Evolutionary conservation across 495 filamentous ascomycete genomes (phyloP).

Genomic region (Tuber magnatum): DNA sequence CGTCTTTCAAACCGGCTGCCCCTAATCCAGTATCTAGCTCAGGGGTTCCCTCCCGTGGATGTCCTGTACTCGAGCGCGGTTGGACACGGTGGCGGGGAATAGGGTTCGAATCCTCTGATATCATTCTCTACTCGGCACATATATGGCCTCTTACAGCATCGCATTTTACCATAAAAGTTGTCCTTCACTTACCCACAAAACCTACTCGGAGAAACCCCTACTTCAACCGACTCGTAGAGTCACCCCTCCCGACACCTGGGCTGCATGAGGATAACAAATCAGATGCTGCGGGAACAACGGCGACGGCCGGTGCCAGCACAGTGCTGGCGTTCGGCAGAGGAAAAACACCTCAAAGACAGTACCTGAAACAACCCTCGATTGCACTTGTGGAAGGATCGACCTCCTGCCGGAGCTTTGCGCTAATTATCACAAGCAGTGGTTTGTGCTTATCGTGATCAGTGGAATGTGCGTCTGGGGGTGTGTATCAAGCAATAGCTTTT

Average conservation of each 20-base stretch:
- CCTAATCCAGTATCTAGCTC: background rate
- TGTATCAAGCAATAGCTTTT: background rate
- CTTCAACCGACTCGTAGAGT: background rate
- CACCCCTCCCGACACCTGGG: background rate
- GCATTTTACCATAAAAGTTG: background rate
- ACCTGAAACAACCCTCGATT: background rate
- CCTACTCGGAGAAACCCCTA: background rate
- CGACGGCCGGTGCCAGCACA: background rate
- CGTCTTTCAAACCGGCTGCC: background rate
- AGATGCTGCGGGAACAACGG: background rate
- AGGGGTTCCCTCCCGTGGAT: background rate
- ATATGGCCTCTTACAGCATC: background rate
- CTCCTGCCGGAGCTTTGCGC: background rate
- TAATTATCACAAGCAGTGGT: background rate
- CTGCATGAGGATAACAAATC: background rate
- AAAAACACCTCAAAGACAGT: constrained; percentile 1
- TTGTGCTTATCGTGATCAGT: background rate
- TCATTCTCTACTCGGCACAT: background rate
- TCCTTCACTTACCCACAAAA: background rate
- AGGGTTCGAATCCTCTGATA: background rate
- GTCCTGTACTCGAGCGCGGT: background rate
- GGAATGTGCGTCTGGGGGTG: background rate
- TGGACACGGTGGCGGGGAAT: background rate
- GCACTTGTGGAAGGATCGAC: background rate
- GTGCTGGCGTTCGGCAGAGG: background rate